Percentiles rank a stretch among this genome's conserved stretches.
Evolutionary conservation across 78 protist genomes (phyloP).

Genomic region (Protostelium mycophagum): DNA sequence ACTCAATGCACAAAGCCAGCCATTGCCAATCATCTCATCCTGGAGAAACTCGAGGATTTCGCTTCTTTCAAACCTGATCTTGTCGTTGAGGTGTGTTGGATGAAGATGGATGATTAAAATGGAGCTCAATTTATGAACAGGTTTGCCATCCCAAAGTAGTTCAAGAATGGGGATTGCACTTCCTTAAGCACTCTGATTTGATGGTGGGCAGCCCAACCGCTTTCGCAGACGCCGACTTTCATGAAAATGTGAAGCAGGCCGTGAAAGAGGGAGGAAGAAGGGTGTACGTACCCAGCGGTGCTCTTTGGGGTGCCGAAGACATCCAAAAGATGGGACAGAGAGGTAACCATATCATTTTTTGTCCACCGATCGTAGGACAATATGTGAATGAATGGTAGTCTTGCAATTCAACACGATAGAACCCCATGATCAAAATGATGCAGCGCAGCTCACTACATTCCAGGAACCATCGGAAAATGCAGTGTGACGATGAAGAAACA

Average conservation of each 20-base stretch:
- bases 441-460: neutral
- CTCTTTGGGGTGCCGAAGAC: conserved; percentile 58
- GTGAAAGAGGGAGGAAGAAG: neutral
- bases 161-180: conserved; percentile 4
- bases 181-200: conserved; percentile 1
- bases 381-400: too few species aligned
- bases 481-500: conserved; percentile 44
- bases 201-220: conserved; percentile 49
- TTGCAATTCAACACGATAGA: too few species aligned
- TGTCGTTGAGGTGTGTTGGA: conserved; percentile 33
- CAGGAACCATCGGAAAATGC: conserved; percentile 16
- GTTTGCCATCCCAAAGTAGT: conserved; percentile 19
- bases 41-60: conserved; percentile 13
- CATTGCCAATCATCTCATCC: neutral
- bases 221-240: conserved; percentile 5
- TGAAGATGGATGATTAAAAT: neutral
- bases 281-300: conserved; percentile 46
- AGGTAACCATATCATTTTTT: neutral
- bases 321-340: conserved; percentile 40
- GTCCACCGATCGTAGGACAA: too few species aligned
- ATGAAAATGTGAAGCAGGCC: neutral
- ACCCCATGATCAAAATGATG: too few species aligned
- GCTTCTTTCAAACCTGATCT: conserved; percentile 1
- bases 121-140: neutral
- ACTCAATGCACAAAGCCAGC: neutral